phyloP scores from a whole-genome alignment of 2,329 filamentous ascomycete genomes.

The Didymella glomerata region DNA sequence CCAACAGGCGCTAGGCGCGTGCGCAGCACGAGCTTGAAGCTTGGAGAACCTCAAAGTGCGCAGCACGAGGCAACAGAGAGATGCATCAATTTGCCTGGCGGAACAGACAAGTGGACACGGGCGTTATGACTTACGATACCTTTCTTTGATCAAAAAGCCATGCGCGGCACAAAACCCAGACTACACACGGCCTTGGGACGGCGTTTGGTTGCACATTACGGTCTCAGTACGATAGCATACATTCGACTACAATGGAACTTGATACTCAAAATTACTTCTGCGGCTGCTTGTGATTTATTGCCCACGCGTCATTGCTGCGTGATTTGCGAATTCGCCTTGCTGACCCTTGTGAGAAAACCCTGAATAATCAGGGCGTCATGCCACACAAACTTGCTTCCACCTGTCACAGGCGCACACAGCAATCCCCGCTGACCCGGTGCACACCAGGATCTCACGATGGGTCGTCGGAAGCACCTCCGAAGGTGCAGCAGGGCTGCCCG shows the following conservation, averaged over 20 bases:
- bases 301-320: too few species aligned
- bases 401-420: background rate
- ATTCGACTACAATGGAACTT: conserved; percentile 13
- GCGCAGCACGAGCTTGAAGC: background rate
- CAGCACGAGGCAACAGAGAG: background rate
- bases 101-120: conserved; percentile 20
- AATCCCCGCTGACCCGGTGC: conserved; percentile 6
- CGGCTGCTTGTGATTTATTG: background rate
- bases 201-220: conserved; percentile 8
- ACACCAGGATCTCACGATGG: background rate
- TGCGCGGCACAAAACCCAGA: conserved; percentile 22
- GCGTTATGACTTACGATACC: conserved; percentile 34
- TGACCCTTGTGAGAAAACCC: too few species aligned
- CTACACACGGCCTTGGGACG: conserved; percentile 14
- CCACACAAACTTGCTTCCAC: too few species aligned
- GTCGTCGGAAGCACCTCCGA: conserved; percentile 8
- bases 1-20: conserved; percentile 39
- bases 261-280: background rate
- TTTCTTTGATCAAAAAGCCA: conserved; percentile 28
- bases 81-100: conserved; percentile 20
- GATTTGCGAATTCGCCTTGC: too few species aligned
- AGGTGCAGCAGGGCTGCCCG: conserved; percentile 4
- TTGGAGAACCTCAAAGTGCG: conserved; percentile 9
- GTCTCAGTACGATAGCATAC: background rate
- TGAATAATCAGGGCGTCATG: too few species aligned